These are phyloP conservation scores for Ampelocalamus luodianensis DNA, from an alignment of 176 grass and related monocot genomes.

Conservation along the genomic window DNA sequence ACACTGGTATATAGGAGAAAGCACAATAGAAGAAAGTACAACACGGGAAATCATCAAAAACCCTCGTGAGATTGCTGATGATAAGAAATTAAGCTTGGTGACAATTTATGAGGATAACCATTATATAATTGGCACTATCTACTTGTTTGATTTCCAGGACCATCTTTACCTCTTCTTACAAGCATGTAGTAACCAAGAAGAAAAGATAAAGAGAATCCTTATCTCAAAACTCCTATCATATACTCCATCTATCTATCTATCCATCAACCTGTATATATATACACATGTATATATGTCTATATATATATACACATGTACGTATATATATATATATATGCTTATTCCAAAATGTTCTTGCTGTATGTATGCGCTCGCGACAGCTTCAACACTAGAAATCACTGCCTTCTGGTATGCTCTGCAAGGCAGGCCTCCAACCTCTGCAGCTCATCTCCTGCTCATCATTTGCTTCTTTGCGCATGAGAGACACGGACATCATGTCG, in stretches of 20 bases:
- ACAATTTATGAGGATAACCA: too few relatives aligned
- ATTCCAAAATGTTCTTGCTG: slow-evolving; percentile 2
- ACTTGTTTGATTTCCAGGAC: slow-evolving; percentile 26
- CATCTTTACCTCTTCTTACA: slow-evolving; percentile 54
- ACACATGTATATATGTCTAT: not conserved
- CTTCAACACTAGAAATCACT: slow-evolving; percentile 31
- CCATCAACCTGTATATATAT: not conserved
- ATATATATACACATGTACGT: too few relatives aligned
- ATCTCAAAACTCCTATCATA: slow-evolving; percentile 38
- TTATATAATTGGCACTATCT: too few relatives aligned
- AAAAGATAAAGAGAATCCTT: slow-evolving; percentile 53
- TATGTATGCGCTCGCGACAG: too few relatives aligned
- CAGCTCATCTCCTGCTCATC: slow-evolving; percentile 15
- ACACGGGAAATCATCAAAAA: too few relatives aligned
- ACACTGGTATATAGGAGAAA: too few relatives aligned
- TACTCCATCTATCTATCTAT: too few relatives aligned
- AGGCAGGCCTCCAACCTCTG: slow-evolving; percentile 63
- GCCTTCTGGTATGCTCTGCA: slow-evolving; percentile 77
- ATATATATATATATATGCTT: not conserved
- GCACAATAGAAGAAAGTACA: too few relatives aligned
- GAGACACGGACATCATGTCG: slow-evolving; percentile 45
- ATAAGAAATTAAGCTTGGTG: not conserved
- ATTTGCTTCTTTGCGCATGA: slow-evolving; percentile 42
- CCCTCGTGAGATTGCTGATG: not conserved
- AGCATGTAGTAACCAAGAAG: slow-evolving; percentile 4